These are phyloP conservation scores for Puccinia hordei DNA, from an alignment of 1,284 basidiomycete genomes.

Conservation along the genomic window DNA sequence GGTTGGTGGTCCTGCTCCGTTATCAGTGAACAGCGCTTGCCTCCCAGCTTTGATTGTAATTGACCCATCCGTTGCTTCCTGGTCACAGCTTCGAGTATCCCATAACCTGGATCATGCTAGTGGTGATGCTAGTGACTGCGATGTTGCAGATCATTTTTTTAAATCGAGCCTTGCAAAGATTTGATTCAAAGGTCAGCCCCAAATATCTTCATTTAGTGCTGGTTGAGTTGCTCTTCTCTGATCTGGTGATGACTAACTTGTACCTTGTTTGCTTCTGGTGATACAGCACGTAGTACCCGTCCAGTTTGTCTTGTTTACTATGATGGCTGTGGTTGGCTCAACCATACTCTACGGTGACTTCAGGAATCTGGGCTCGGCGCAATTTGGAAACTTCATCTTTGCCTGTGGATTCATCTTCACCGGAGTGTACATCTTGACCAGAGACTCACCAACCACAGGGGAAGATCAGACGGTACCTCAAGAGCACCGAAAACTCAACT, in stretches of 20 bases:
- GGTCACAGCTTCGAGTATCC: slow-evolving; percentile 54
- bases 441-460: neutral
- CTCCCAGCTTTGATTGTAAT: slow-evolving; percentile 61
- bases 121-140: slow-evolving; percentile 77
- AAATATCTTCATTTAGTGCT: no score
- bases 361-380: slow-evolving; percentile 64
- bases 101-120: slow-evolving; percentile 57
- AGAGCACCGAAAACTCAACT: neutral
- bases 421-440: slow-evolving; percentile 71
- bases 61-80: neutral
- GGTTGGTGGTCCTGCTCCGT: slow-evolving; percentile 65
- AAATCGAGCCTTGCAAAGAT: slow-evolving; percentile 65
- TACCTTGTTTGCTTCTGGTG: neutral
- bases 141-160: slow-evolving; percentile 87
- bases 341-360: slow-evolving; percentile 94
- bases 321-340: slow-evolving; percentile 83
- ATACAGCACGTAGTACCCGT: slow-evolving; percentile 81
- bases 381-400: slow-evolving; percentile 81
- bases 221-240: no score
- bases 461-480: neutral
- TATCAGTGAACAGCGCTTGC: slow-evolving; percentile 78
- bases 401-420: slow-evolving; percentile 78
- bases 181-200: slow-evolving; percentile 54
- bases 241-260: neutral
- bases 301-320: slow-evolving; percentile 79